phyloP scores from a whole-genome alignment of 2,329 filamentous ascomycete genomes.

The Neofusicoccum umdonicola region DNA sequence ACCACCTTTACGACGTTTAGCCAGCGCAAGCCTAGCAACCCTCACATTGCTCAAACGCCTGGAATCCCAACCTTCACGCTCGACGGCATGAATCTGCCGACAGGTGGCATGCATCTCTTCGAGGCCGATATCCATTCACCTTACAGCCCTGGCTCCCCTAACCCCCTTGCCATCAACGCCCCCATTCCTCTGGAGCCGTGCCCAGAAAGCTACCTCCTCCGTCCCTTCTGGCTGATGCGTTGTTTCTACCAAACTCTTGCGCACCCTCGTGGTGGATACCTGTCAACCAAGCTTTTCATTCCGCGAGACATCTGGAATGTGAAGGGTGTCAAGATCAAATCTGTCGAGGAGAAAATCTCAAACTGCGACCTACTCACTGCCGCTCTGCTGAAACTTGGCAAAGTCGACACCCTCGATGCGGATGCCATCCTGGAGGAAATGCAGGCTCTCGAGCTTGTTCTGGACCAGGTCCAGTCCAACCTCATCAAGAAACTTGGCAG shows the following conservation, averaged over 20 bases:
- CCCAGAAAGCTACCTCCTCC: slow-evolving; percentile 81
- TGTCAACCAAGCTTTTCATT: slow-evolving; percentile 88
- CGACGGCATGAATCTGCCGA: slow-evolving; percentile 54
- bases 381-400: slow-evolving; percentile 76
- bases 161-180: slow-evolving; percentile 59
- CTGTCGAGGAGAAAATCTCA: slow-evolving; percentile 87
- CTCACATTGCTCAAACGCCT: slow-evolving; percentile 67
- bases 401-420: slow-evolving; percentile 84
- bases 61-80: slow-evolving; percentile 61
- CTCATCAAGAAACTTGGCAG: slow-evolving; percentile 84
- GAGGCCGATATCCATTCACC: slow-evolving; percentile 76
- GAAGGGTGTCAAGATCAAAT: slow-evolving; percentile 88
- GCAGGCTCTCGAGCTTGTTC: slow-evolving; percentile 78
- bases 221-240: slow-evolving; percentile 97
- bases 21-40: slow-evolving; percentile 45
- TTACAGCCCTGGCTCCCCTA: slow-evolving; percentile 63
- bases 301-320: slow-evolving; percentile 92
- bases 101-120: slow-evolving; percentile 75
- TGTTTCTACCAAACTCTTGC: slow-evolving; percentile 88
- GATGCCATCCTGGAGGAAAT: slow-evolving; percentile 93
- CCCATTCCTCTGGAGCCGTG: slow-evolving; percentile 86
- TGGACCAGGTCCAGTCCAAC: slow-evolving; percentile 78
- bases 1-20: slow-evolving; percentile 60
- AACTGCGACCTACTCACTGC: slow-evolving; percentile 90
- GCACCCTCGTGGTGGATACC: slow-evolving; percentile 86